Percentiles rank a stretch among this genome's conserved stretches.
Conservation (phyloP, 2,329 filamentous ascomycete genomes). For the Cadophora sp. region DNA sequence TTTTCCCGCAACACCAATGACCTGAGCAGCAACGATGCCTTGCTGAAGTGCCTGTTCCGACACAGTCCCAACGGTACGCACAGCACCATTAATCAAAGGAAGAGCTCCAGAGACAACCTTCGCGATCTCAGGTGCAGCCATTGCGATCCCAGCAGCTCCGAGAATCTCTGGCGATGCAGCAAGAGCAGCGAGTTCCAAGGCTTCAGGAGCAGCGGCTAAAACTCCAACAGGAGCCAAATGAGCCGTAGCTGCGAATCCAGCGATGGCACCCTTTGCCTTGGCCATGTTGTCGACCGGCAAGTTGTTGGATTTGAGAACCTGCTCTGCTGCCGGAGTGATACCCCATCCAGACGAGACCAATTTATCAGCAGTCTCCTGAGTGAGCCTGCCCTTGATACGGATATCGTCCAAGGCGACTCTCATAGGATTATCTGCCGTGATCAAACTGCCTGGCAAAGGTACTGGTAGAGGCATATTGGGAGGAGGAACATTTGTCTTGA, state of each 20-base stretch:
- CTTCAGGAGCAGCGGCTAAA: neutral
- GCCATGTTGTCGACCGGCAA: conserved; percentile 4
- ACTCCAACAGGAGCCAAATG: conserved; percentile 3
- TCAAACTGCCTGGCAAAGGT: neutral
- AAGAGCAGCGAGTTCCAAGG: conserved; percentile 4
- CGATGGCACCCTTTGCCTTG: neutral
- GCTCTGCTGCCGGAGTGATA: neutral
- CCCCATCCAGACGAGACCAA: conserved; percentile 1
- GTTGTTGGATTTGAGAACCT: neutral
- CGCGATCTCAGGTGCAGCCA: conserved; percentile 7
- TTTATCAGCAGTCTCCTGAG: conserved; percentile 10
- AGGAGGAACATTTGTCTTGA: conserved; percentile 3
- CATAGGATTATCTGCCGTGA: conserved; percentile 3
- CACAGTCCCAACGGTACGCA: neutral
- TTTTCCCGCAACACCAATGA: neutral
- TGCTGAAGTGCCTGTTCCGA: conserved; percentile 6
- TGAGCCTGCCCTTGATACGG: conserved; percentile 9
- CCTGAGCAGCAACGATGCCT: conserved; percentile 5
- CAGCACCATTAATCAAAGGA: neutral
- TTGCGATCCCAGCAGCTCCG: neutral
- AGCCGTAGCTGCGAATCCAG: conserved; percentile 1
- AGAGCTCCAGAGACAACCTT: neutral
- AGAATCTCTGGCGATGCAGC: conserved; percentile 5
- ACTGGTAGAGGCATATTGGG: conserved; percentile 1
- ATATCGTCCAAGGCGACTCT: conserved; percentile 11